These are phyloP conservation scores for Voacanga thouarsii DNA, from an alignment of 257 asterid species.

Conservation along the genomic window DNA sequence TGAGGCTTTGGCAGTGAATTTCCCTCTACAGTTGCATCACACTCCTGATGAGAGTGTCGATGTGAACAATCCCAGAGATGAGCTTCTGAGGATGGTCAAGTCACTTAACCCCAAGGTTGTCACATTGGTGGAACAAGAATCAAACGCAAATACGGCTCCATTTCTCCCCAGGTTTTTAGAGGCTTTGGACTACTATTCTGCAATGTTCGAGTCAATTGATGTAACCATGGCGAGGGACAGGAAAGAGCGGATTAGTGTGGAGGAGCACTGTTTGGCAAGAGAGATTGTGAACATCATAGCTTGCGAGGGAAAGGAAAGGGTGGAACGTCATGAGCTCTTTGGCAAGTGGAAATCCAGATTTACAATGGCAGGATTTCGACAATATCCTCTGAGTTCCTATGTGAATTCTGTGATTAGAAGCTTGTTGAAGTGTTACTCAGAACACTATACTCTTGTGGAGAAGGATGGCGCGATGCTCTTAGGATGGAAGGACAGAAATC, in stretches of 20 bases:
- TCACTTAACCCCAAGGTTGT: constrained; percentile 71
- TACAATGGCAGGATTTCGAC: constrained; percentile 80
- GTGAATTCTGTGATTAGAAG: constrained; percentile 76
- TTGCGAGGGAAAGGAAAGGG: constrained; percentile 87
- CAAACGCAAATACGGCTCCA: constrained; percentile 84
- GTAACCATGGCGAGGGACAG: constrained; percentile 64
- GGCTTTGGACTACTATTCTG: constrained; percentile 68
- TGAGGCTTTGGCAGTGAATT: constrained; percentile 81
- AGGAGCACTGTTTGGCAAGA: constrained; percentile 85
- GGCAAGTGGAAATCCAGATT: constrained; percentile 89
- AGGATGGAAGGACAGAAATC: constrained; percentile 87
- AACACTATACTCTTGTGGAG: constrained; percentile 71
- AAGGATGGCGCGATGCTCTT: constrained; percentile 74
- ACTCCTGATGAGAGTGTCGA: constrained; percentile 93
- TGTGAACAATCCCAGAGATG: constrained; percentile 78
- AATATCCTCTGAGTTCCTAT: constrained; percentile 61
- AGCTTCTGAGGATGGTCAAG: constrained; percentile 68
- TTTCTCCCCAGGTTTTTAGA: constrained; percentile 67
- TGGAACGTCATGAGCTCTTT: constrained; percentile 80
- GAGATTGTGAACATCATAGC: constrained; percentile 91
- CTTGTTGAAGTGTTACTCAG: constrained; percentile 66
- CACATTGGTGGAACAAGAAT: constrained; percentile 88
- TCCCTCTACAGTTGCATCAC: constrained; percentile 88
- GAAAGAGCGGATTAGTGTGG: constrained; percentile 84
- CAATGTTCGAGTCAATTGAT: constrained; percentile 84